Evolutionary conservation across 2,329 filamentous ascomycete genomes (phyloP).

Genomic region (Cadophora malorum): DNA sequence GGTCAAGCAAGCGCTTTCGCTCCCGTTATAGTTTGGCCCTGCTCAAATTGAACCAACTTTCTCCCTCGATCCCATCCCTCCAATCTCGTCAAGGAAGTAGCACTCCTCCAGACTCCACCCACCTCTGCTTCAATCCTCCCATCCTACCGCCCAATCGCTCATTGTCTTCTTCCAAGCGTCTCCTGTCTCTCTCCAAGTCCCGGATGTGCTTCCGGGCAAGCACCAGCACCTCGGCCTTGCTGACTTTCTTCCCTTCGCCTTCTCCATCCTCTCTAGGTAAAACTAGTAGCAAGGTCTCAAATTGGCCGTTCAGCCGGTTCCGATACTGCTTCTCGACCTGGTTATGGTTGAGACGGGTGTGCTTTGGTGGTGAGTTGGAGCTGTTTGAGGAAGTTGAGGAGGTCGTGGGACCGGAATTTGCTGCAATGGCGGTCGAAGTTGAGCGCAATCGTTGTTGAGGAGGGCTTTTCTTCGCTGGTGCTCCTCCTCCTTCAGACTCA

Average conservation of each 20-base stretch:
- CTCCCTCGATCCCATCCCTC: not conserved
- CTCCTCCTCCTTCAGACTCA: not conserved
- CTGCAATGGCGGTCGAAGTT: not conserved
- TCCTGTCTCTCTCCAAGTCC: slow-evolving; percentile 26
- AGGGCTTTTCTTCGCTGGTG: not conserved
- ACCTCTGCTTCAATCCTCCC: slow-evolving; percentile 16
- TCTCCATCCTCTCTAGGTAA: slow-evolving; percentile 18
- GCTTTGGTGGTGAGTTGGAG: not conserved
- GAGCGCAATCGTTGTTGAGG: not conserved
- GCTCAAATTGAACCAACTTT: not conserved
- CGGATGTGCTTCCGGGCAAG: slow-evolving; percentile 28
- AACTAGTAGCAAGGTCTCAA: slow-evolving; percentile 24
- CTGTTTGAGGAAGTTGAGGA: not conserved
- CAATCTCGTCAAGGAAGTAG: slow-evolving; percentile 8
- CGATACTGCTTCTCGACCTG: slow-evolving; percentile 31
- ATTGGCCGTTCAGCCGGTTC: slow-evolving; percentile 29
- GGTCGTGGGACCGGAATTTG: not conserved
- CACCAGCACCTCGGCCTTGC: slow-evolving; percentile 29
- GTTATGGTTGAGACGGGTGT: slow-evolving; percentile 25
- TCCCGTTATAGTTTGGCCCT: no score
- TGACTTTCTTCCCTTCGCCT: slow-evolving; percentile 21
- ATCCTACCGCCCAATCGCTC: slow-evolving; percentile 7
- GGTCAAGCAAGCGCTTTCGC: not conserved
- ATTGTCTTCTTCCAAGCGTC: slow-evolving; percentile 25
- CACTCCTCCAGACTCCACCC: slow-evolving; percentile 12